These are phyloP conservation scores for Kodamaea hsintzibuensis DNA, from an alignment of 805 yeast genomes.

Conservation along the genomic window DNA sequence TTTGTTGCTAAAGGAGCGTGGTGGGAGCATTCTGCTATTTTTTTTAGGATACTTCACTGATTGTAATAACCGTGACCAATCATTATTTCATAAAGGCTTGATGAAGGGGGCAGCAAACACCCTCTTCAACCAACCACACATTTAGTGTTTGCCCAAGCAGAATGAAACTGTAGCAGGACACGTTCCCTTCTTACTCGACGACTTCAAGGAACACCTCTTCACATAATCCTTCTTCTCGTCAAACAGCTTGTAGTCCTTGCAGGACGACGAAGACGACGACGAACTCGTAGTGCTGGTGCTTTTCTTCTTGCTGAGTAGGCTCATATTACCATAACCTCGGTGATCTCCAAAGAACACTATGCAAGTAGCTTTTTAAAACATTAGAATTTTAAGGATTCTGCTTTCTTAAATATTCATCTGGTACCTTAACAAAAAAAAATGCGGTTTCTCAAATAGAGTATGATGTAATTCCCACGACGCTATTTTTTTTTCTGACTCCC, in stretches of 20 bases:
- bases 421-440: slow-evolving; percentile 2
- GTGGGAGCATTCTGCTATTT: neutral
- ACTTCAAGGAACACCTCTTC: slow-evolving; percentile 39
- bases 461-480: slow-evolving; percentile 6
- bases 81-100: slow-evolving; percentile 1
- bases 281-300: slow-evolving; percentile 1
- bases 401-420: slow-evolving; percentile 5
- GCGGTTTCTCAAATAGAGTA: neutral
- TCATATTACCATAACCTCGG: slow-evolving; percentile 42
- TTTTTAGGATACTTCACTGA: neutral
- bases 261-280: slow-evolving; percentile 1
- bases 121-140: no score
- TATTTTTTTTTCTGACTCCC: neutral
- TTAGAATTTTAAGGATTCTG: neutral
- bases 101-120: neutral
- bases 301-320: slow-evolving; percentile 11
- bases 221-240: slow-evolving; percentile 48
- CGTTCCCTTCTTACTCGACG: slow-evolving; percentile 14
- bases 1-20: slow-evolving; percentile 3
- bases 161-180: slow-evolving; percentile 33
- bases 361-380: neutral
- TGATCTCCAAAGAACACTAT: neutral
- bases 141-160: slow-evolving; percentile 37
- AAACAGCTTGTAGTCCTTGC: slow-evolving; percentile 26
- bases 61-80: slow-evolving; percentile 1